Evolutionary conservation across 176 grass and related monocot species (phyloP), one percentile per base, ranked within the genome.

Genomic region (Calamus simplicifolius): DNA sequence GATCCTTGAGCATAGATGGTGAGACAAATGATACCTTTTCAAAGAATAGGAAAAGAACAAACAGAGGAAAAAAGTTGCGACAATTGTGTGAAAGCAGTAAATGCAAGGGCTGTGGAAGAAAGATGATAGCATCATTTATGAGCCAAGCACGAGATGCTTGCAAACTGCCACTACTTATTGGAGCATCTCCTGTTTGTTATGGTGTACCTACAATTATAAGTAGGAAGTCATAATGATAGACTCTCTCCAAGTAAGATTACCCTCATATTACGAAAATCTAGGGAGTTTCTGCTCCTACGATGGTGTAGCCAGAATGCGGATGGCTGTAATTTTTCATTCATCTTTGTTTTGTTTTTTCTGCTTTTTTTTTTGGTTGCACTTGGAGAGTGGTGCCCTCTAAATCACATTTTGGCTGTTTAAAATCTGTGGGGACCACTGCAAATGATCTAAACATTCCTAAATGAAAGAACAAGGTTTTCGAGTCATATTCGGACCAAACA

Each of bases 121-220:
- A 73, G 54, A 70, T 76, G 67, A 79, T 98, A 60, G 76, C 81
- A 66, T 85, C 84, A 8, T 66, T 62, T 67, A 63, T 92, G 49
- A 82, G 81, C 66, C 79, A 85, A 66, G 87, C 93, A 19, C 75
- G 93, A 72, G 75, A 65, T n/a, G 74, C 75, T 50, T 92, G 93
- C 75, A 77, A 56, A 51, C 75, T 88, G 61, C 65, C 75, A 5
- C 16, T 90, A 56, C 56, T 97, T 50, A 85, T 86, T 29, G 92
- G 87, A 5, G 87, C 84, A 16, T 65, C 87, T 65, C 92, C 92
- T 35, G 92, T 97, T 74, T 97, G 92, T 51, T 97, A 97, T 27
- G 92, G 92, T 3, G 73, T 97, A 57, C 92, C 87, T 0, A 91
- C 87, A 27, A 29, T 88, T 27, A 85, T 83, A 56, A 77, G 48